Base-by-base conservation (phyloP, 768 basidiomycete genomes). In the Rhodotorula babjevae region DNA sequence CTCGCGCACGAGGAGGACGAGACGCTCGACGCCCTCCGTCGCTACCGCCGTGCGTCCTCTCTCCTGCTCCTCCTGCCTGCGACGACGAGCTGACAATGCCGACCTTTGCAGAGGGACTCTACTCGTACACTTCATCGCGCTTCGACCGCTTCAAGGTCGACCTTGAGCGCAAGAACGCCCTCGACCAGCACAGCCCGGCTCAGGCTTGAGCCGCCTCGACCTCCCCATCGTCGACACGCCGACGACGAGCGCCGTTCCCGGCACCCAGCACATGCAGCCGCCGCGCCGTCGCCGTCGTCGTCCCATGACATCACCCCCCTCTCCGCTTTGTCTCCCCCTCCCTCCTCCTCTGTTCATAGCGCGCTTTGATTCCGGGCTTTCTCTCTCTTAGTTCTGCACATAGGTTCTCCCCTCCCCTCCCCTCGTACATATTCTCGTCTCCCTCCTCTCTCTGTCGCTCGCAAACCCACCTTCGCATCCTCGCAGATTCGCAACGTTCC, bases 91-190 rank as follows among this genome's bases (percentile, higher is more conserved):
- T 47, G 44, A 65, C 40, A 1, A 14, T 18, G 42, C 25, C 2
- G 14, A 21, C 9, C 10, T 42, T 11, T 42, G 46, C 71, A 72
- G 71, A 63, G n/a, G 58, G 59, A n/a, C 53, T 72, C 27, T 67
- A 67, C 58, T 25, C 21, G 18, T 72, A 72, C 67, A 64, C 67
- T 36, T 31, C 58, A 3, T 40, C 42, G n/a, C 66, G 66, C 11
- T 72, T 64, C 67, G 67, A 63, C 33, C 63, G 63, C 33, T 68
- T 72, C 71, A 68, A 72, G 63, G 16, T 3, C 25, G 67, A 68
- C 63, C 53, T 72, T 42, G 67, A 72, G 52, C 52, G 42, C 40
- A 68, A 68, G 58, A 55, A 61, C 52, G 59, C 29, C 2, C 49
- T 27, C 23, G 27, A 27, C 52, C 1, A 3, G 8, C 42, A 14